A percentile compares a stretch with the other conserved stretches of the same genome.
These are phyloP conservation scores for Porphyra umbilicalis DNA, from an alignment of 31 red algal species.

Conservation along the genomic window DNA sequence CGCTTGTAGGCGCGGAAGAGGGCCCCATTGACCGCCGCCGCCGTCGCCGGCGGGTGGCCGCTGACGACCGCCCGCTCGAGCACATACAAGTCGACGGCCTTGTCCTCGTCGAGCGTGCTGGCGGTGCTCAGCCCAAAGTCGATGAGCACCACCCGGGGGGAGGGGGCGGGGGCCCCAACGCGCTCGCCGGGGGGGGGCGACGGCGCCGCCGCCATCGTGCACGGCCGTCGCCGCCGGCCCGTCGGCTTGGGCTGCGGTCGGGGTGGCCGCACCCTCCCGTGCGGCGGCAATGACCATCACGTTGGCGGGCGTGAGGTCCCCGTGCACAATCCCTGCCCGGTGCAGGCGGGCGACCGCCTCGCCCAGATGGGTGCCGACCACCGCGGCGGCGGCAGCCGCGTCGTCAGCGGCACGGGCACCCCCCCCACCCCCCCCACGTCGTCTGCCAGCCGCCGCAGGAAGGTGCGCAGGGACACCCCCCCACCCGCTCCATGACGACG, in stretches of 20 bases:
- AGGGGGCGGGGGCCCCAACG: too few relatives aligned
- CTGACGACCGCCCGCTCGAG: conserved; percentile 73
- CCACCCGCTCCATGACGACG: conserved; percentile 58
- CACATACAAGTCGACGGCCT: conserved; percentile 90
- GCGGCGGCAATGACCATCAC: conserved; percentile 22
- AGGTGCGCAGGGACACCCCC: conserved; percentile 26
- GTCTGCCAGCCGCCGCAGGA: conserved; percentile 8
- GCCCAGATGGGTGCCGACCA: conserved; percentile 14
- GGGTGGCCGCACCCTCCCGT: not conserved
- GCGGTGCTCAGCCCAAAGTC: conserved; percentile 72
- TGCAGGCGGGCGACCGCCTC: conserved; percentile 52
- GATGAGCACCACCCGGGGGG: conserved; percentile 26
- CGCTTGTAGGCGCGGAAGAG: conserved; percentile 43
- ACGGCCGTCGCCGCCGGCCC: not conserved
- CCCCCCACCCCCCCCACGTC: not conserved
- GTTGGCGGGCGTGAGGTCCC: conserved; percentile 83
- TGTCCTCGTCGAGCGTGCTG: conserved; percentile 54
- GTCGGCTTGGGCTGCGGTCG: not conserved
- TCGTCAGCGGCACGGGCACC: not conserved
- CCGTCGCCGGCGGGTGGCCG: conserved; percentile 34
- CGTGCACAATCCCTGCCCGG: conserved; percentile 54
- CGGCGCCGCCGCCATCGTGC: not conserved
- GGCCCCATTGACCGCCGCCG: conserved; percentile 23
- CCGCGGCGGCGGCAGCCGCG: not conserved
- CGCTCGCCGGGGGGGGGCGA: not conserved